These are phyloP conservation scores for Verbascum thapsus DNA, from an alignment of 257 asterid genomes.

Conservation along the genomic window DNA sequence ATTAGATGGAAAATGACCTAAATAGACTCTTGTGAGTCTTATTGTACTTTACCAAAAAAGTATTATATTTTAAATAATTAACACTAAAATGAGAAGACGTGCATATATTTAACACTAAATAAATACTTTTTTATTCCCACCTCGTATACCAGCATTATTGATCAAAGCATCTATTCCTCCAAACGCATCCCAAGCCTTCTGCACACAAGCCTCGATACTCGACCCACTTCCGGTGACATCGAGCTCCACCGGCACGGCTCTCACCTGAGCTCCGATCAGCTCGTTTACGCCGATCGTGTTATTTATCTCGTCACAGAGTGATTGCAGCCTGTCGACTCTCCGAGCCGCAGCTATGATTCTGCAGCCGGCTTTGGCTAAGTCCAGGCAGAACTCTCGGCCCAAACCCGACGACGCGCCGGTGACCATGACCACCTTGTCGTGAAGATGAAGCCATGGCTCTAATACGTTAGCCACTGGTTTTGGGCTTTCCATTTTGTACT, in stretches of 20 bases:
- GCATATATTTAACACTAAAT: too few relatives aligned
- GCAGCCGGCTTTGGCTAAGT: conserved; percentile 40
- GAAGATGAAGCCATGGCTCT: conserved; percentile 26
- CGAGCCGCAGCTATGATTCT: conserved; percentile 38
- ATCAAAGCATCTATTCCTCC: conserved; percentile 63
- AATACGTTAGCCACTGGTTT: background rate
- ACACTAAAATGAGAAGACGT: too few relatives aligned
- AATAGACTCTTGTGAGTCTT: too few relatives aligned
- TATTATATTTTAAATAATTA: too few relatives aligned
- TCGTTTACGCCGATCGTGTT: background rate
- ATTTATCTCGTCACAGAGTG: conserved; percentile 35
- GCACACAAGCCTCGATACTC: conserved; percentile 43
- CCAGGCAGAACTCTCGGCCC: conserved; percentile 33
- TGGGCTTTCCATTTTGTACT: background rate
- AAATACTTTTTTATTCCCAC: conserved; percentile 24
- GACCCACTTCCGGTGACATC: conserved; percentile 45
- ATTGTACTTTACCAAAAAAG: too few relatives aligned
- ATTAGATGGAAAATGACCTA: too few relatives aligned
- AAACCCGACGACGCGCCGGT: conserved; percentile 40
- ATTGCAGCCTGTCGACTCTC: conserved; percentile 30
- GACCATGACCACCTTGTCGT: conserved; percentile 35
- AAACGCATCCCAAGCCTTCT: conserved; percentile 64
- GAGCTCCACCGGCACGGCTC: conserved; percentile 59
- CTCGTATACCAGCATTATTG: conserved; percentile 70
- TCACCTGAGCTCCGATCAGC: background rate